A percentile compares a stretch with the other conserved stretches of the same genome.
Evolutionary conservation across 78 protist species (phyloP).

Genomic region (Planoprotostelium fungivorum): DNA sequence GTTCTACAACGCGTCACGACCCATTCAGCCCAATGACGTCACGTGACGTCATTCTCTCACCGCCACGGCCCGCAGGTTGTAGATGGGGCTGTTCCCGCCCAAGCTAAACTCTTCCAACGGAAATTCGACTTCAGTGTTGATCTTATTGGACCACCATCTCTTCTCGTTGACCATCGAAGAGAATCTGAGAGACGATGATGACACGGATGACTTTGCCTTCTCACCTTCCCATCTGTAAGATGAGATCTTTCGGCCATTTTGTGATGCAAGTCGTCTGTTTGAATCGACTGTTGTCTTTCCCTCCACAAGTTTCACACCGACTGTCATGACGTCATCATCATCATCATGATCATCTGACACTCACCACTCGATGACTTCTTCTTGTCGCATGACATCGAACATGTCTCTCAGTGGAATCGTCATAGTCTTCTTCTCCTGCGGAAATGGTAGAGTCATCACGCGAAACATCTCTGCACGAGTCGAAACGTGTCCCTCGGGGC

Average conservation of each 20-base stretch:
- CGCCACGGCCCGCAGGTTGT: not conserved
- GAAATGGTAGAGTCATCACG: not conserved
- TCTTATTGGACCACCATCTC: not conserved
- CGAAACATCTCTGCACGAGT: not conserved
- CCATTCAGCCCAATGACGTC: not conserved
- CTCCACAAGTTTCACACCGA: not conserved
- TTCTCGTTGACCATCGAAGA: not conserved
- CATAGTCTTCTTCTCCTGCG: not conserved
- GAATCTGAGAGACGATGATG: no score
- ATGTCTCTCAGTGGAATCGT: not conserved
- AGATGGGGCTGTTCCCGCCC: not conserved
- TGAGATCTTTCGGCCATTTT: not conserved
- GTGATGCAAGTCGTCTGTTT: not conserved
- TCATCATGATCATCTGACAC: not conserved
- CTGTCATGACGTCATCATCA: not conserved
- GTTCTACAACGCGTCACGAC: not conserved
- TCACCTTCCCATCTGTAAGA: not conserved
- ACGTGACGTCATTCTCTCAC: no score
- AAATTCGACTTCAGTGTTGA: not conserved
- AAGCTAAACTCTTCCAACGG: not conserved
- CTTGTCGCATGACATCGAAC: not conserved
- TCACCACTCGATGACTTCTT: not conserved
- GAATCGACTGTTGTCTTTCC: not conserved
- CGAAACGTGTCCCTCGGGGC: not conserved
- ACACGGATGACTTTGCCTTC: no score